phyloP scores from a whole-genome alignment of 495 filamentous ascomycete genomes.

The Tuber brumale region DNA sequence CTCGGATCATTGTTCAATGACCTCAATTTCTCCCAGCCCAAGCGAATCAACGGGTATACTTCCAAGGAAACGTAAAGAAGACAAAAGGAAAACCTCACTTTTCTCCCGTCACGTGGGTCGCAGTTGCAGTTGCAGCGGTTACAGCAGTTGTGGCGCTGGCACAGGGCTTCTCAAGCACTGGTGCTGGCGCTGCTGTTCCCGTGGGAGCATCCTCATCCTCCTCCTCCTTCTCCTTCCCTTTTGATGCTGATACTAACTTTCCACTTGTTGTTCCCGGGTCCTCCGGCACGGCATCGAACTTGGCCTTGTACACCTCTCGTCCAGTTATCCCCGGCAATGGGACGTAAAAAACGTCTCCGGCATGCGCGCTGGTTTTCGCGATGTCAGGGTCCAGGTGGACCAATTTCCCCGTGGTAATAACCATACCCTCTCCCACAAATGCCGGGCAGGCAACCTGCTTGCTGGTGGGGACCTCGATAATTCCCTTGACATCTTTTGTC shows the following conservation, averaged over 20 bases:
- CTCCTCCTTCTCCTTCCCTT: background rate
- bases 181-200: background rate
- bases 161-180: background rate
- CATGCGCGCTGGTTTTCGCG: slow-evolving; percentile 22
- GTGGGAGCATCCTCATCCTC: background rate
- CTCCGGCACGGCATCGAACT: slow-evolving; percentile 13
- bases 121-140: background rate
- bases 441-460: slow-evolving; percentile 39
- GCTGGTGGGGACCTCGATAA: slow-evolving; percentile 33
- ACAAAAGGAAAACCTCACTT: slow-evolving; percentile 4
- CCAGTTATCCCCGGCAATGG: slow-evolving; percentile 30
- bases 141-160: background rate
- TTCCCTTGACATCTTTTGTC: slow-evolving; percentile 28
- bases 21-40: background rate
- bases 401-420: slow-evolving; percentile 30
- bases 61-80: background rate
- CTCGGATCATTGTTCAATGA: background rate
- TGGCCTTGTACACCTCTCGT: slow-evolving; percentile 27
- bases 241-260: background rate
- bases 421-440: slow-evolving; percentile 36
- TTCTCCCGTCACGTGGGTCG: background rate
- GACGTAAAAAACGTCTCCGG: slow-evolving; percentile 34
- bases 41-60: background rate
- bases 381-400: slow-evolving; percentile 33
- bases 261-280: background rate